Base-by-base conservation (phyloP, 2,329 filamentous ascomycete species). In the Polychaeton citri region DNA sequence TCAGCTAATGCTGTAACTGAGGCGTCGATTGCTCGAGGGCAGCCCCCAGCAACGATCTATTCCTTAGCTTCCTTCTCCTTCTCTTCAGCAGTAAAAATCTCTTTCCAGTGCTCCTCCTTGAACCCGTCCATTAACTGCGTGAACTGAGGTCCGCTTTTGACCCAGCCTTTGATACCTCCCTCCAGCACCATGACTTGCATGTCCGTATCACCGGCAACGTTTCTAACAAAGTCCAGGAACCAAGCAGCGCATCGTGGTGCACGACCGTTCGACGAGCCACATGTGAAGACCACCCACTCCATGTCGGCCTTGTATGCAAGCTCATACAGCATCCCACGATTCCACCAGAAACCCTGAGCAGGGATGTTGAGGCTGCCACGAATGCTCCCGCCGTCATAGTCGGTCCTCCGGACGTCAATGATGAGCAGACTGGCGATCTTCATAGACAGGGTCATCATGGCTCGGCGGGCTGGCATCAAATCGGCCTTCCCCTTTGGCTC, bases 301-400 rank as follows among this genome's bases (percentile, higher is more conserved):
- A 66, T 54, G 24, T 62, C 62, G 6, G 61, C 58, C 34, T 64
- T 54, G 41, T 60, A 63, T 35, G 59, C 62, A 20, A 67, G 41
- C 36, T 63, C 53, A 26, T 63, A 46, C 36, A 66, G 47, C n/a
- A 58, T 57, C 1, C 51, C 61, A 30, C 58, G 48, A 42, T 66
- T 66, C 56, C 58, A 53, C 47, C 59, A 65, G 50, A 67, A 66
- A 28, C 57, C 58, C 34, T 66, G 62, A 0, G 64, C 64, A n/a
- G 64, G 64, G 28, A 67, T 51, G 39, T 66, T 66, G 20, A 67
- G 45, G 43, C 59, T 63, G n/a, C 62, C 62, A 17, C 55, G 51
- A 33, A 66, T 63, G 4, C 54, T 48, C 10, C 63, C 64, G 21
- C 64, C 64, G 36, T 63, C 60, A 41, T 63, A 66, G 46, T 66